Conservation (phyloP, 768 basidiomycete genomes). For the Fomitopsis pulvina region DNA sequence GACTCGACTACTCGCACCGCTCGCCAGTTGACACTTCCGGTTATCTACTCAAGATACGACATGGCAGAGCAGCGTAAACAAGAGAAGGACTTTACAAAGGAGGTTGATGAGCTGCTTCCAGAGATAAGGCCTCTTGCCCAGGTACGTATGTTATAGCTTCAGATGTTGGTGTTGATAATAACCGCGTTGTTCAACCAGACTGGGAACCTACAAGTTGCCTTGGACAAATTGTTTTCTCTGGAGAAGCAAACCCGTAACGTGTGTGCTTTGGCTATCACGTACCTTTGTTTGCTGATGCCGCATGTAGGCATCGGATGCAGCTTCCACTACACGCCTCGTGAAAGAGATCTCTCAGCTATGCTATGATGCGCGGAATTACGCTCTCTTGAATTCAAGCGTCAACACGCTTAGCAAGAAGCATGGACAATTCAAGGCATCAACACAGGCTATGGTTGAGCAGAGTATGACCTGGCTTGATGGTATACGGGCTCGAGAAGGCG, state of each 20-base stretch:
- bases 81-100: constrained; percentile 80
- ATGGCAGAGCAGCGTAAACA: constrained; percentile 83
- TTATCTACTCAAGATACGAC: constrained; percentile 32
- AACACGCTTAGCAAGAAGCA: constrained; percentile 86
- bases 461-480: constrained; percentile 78
- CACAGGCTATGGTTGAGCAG: constrained; percentile 89
- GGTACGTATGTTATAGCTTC: constrained; percentile 37
- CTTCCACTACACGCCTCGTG: constrained; percentile 85
- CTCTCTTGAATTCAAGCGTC: constrained; percentile 64
- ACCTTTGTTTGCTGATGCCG: background rate
- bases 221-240: constrained; percentile 82
- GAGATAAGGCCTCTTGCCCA: constrained; percentile 63
- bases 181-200: constrained; percentile 38
- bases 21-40: constrained; percentile 10
- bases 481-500: constrained; percentile 59
- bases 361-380: constrained; percentile 65
- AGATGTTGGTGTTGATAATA: constrained; percentile 6
- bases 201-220: constrained; percentile 75
- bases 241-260: constrained; percentile 99
- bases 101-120: constrained; percentile 72
- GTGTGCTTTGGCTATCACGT: constrained; percentile 18
- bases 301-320: constrained; percentile 79
- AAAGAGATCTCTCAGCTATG: constrained; percentile 66
- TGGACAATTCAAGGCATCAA: constrained; percentile 87
- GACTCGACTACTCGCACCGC: constrained; percentile 12